Percentiles rank a stretch among this genome's conserved stretches.
phyloP scores from a whole-genome alignment of 352 stramenopile species.

The Phytophthora lateralis region DNA sequence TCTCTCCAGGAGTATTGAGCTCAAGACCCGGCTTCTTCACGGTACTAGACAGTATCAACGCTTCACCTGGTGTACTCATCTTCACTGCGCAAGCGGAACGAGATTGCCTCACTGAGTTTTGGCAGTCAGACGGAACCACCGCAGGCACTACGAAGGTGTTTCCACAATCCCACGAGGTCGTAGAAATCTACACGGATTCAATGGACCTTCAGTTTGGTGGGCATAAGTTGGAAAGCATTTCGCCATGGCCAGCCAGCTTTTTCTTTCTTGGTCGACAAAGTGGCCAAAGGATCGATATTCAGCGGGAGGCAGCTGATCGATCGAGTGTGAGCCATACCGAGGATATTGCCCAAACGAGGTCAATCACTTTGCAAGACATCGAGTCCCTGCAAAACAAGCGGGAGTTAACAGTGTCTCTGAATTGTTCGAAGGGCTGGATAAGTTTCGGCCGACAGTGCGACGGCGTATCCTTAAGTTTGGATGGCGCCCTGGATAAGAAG shows the following conservation, averaged over 20 bases:
- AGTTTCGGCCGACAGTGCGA: conserved; percentile 37
- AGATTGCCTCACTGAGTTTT: conserved; percentile 50
- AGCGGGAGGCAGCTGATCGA: conserved; percentile 1
- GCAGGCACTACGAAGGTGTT: conserved; percentile 45
- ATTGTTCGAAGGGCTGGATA: conserved; percentile 41
- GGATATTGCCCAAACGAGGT: conserved; percentile 24
- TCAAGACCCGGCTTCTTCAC: conserved; percentile 52
- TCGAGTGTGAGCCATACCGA: neutral
- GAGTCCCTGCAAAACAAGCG: conserved; percentile 11
- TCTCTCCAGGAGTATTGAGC: conserved; percentile 48
- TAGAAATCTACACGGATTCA: conserved; percentile 32
- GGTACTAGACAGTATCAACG: conserved; percentile 22
- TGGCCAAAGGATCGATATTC: conserved; percentile 3
- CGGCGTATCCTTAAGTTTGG: conserved; percentile 11
- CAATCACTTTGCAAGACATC: conserved; percentile 48
- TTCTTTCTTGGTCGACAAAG: conserved; percentile 27
- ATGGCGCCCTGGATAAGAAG: conserved; percentile 2
- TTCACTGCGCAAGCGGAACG: conserved; percentile 48
- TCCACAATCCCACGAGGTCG: conserved; percentile 38
- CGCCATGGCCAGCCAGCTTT: conserved; percentile 17
- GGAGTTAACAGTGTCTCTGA: conserved; percentile 35
- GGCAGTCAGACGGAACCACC: conserved; percentile 56
- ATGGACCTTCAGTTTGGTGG: conserved; percentile 34
- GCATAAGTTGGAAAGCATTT: conserved; percentile 15
- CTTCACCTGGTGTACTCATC: conserved; percentile 7